Evolutionary conservation across 2,329 filamentous ascomycete genomes (phyloP).

Genomic region (Aureobasidium zeae): DNA sequence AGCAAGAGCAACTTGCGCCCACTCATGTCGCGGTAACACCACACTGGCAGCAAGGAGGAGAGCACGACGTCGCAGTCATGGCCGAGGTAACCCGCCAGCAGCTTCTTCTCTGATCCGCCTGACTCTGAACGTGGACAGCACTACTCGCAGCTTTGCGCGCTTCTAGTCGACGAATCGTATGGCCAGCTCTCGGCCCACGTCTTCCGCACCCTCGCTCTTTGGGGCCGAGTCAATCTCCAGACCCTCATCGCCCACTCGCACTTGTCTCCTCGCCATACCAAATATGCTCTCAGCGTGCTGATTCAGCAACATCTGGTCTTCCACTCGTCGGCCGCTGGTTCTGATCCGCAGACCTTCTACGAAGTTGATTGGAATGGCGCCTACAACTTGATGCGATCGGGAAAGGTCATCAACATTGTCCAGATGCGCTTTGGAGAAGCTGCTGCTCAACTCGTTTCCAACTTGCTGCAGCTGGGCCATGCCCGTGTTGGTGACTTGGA

Average conservation of each 20-base stretch:
- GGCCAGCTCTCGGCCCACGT: slow-evolving; percentile 88
- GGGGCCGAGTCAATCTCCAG: slow-evolving; percentile 65
- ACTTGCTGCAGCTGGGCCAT: slow-evolving; percentile 68
- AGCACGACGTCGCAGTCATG: slow-evolving; percentile 28
- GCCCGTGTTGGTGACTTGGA: slow-evolving; percentile 60
- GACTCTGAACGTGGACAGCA: slow-evolving; percentile 46
- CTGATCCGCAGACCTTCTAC: slow-evolving; percentile 61
- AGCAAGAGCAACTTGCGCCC: slow-evolving; percentile 1
- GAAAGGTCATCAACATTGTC: slow-evolving; percentile 70
- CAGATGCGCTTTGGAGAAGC: slow-evolving; percentile 64
- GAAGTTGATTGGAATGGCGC: slow-evolving; percentile 72
- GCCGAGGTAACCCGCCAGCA: slow-evolving; percentile 15
- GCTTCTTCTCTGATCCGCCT: background rate
- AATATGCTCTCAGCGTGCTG: slow-evolving; percentile 72
- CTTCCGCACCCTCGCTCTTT: slow-evolving; percentile 65
- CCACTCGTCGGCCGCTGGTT: slow-evolving; percentile 36
- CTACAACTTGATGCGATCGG: slow-evolving; percentile 72
- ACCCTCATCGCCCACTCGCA: slow-evolving; percentile 64
- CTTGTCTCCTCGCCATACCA: slow-evolving; percentile 64
- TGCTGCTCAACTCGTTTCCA: slow-evolving; percentile 65
- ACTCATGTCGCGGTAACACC: slow-evolving; percentile 14
- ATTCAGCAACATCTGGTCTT: slow-evolving; percentile 70
- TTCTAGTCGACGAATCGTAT: slow-evolving; percentile 80
- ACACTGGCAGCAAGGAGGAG: slow-evolving; percentile 27
- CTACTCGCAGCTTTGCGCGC: slow-evolving; percentile 76